Evolutionary conservation across 2,329 filamentous ascomycete species (phyloP).

Genomic region (Claviceps sp.): DNA sequence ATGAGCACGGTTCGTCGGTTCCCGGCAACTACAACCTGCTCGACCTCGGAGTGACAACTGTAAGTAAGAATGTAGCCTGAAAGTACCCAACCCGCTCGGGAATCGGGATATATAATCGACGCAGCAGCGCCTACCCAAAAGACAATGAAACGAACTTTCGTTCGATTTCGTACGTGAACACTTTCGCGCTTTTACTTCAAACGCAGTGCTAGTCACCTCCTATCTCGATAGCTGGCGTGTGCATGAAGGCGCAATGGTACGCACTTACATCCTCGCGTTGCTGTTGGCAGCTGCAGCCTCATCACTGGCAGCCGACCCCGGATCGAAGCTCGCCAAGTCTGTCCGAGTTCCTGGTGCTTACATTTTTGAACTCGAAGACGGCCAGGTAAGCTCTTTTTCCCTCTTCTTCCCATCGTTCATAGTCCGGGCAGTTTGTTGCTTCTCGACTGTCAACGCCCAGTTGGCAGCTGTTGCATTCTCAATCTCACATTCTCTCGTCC

Average conservation of each 20-base stretch:
- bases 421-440: no score
- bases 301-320: conserved; percentile 1
- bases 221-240: not conserved
- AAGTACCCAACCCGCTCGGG: not conserved
- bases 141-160: not conserved
- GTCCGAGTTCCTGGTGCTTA: conserved; percentile 9
- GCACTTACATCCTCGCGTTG: conserved; percentile 8
- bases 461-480: no score
- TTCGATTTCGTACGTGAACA: no score
- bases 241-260: conserved; percentile 6
- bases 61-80: not conserved
- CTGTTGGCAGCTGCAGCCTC: conserved; percentile 8
- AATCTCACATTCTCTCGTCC: no score
- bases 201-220: not conserved
- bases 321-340: not conserved
- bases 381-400: conserved; percentile 7
- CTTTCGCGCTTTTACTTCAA: no score
- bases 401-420: no score
- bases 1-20: no score
- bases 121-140: not conserved
- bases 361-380: conserved; percentile 11
- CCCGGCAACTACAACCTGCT: not conserved
- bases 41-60: no score
- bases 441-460: no score
- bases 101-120: not conserved